Percentiles rank a stretch among this genome's conserved stretches.
Evolutionary conservation across 768 basidiomycete species (phyloP).

Genomic region (Lentinula edodes): DNA sequence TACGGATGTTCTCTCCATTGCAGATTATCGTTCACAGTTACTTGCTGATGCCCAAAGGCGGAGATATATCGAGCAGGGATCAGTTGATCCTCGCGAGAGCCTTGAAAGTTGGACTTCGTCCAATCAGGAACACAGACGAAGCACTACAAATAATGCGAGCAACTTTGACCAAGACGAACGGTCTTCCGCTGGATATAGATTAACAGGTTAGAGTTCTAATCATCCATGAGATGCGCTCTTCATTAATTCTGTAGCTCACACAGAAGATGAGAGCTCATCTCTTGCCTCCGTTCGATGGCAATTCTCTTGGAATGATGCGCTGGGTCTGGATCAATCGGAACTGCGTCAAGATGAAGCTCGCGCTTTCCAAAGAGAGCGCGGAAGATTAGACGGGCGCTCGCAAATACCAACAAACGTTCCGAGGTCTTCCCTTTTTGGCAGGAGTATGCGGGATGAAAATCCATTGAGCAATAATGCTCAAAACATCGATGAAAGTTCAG

Average conservation of each 20-base stretch:
- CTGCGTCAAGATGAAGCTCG: not conserved
- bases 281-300: constrained; percentile 1
- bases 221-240: not conserved
- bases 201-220: not conserved
- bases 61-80: not conserved
- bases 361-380: no score
- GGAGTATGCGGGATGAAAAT: not conserved
- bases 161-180: not conserved
- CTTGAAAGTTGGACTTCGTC: not conserved
- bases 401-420: not conserved
- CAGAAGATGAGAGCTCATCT: not conserved
- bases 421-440: constrained; percentile 1
- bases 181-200: not conserved
- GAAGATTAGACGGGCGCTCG: not conserved
- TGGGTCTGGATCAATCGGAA: not conserved
- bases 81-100: not conserved
- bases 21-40: not conserved
- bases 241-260: not conserved
- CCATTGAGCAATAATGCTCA: not conserved
- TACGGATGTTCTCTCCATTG: not conserved
- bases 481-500: no score
- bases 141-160: not conserved
- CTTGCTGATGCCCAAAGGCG: not conserved
- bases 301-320: constrained; percentile 6
- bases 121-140: not conserved